These are phyloP conservation scores for Amanita thiersii DNA, from an alignment of 768 basidiomycete species.

Conservation along the genomic window DNA sequence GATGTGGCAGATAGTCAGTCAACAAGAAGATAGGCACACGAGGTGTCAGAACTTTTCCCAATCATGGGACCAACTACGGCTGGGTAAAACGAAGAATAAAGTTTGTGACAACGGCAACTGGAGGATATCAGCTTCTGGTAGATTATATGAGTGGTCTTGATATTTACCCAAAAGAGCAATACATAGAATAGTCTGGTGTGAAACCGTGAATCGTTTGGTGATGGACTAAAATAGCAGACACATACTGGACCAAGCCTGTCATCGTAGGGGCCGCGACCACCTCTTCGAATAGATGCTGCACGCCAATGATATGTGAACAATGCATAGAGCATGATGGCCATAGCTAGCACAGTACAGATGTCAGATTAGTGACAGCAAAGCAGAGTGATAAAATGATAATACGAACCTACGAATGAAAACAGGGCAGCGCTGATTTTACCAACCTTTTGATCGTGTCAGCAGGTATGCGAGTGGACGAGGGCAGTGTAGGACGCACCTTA, in stretches of 20 bases:
- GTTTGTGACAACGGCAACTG: conserved; percentile 80
- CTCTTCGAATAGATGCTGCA: conserved; percentile 83
- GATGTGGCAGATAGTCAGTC: no score
- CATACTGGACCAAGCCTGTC: conserved; percentile 91
- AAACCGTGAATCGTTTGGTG: conserved; percentile 8
- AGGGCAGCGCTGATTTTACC: conserved; percentile 94
- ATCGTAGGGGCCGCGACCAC: conserved; percentile 93
- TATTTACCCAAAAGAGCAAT: conserved; percentile 66
- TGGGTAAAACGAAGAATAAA: conserved; percentile 75
- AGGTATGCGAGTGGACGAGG: not conserved
- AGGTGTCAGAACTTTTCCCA: no score
- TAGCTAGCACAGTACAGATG: conserved; percentile 43
- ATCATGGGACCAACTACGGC: conserved; percentile 12
- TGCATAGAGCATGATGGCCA: conserved; percentile 97
- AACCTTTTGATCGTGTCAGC: conserved; percentile 39
- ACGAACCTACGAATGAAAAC: conserved; percentile 86
- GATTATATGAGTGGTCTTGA: conserved; percentile 1
- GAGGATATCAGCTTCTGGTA: conserved; percentile 8
- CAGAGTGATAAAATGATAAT: not conserved
- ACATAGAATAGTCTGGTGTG: conserved; percentile 68
- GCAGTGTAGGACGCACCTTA: conserved; percentile 46
- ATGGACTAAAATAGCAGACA: conserved; percentile 16
- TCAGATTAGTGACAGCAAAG: not conserved
- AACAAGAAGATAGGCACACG: no score
- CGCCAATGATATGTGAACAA: conserved; percentile 95